Evolutionary conservation across 176 grass and related monocot genomes (phyloP), one percentile per base, ranked within the genome.

Genomic region (Carex kokanica): DNA sequence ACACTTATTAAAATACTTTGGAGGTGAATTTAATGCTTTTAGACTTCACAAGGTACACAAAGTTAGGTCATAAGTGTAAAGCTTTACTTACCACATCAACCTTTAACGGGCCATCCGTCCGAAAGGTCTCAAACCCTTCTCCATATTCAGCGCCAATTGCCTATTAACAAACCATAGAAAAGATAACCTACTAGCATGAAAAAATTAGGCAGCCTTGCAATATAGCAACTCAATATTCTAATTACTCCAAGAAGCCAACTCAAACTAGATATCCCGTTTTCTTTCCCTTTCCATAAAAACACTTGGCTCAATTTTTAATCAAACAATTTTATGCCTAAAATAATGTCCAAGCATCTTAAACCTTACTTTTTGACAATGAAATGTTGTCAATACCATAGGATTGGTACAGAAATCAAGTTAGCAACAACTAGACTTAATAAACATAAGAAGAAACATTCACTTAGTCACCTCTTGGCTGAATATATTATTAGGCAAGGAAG

Each of bases 81-180:
- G 62, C 18, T 43, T 58, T 84, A 69, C 90, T 95, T 88, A 99
- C 96, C 89, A 99, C 96, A 86, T 99, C 93, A 3, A 99, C 83
- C 78, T 99, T 95, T 32, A 99, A 85, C 36, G 88, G 91, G 54
- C 96, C 93, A 81, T 99, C 96, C 93, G 92, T 95, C 51, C 96
- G 90, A 87, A 99, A 95, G 38, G 96, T 99, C 87, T 95, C 96
- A 72, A 99, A 99, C 24, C 96, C 96, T 85, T 99, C 93, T 51
- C 96, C 96, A 81, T 95, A 95, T 86, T 99, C 96, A 64, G 89
- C 96, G 71, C 96, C 96, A 60, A 99, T 95, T 90, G 69, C 78
- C 96, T 95, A 69, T 81, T 34, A 84, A 56, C 67, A 8, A 53
- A 49, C 53, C 81, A 61, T 36, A 81, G 40, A 23, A 86, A 27